phyloP scores from a whole-genome alignment of 2,329 filamentous ascomycete species.

The Aspergillus glaucus region DNA sequence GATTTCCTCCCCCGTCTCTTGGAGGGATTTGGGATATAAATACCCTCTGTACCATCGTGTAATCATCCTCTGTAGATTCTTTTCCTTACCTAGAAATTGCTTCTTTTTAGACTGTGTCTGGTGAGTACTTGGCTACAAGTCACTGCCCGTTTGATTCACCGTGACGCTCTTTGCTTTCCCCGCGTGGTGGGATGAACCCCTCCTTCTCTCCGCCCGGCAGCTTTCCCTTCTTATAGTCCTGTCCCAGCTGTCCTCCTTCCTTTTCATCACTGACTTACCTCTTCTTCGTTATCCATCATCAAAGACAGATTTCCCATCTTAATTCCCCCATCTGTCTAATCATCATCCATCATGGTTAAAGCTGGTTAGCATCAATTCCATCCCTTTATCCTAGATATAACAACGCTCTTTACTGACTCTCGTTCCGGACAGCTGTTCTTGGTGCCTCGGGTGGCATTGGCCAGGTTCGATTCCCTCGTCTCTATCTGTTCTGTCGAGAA shows the following conservation, averaged over 20 bases:
- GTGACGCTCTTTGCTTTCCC: neutral
- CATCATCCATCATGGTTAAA: slow-evolving; percentile 42
- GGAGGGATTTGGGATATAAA: neutral
- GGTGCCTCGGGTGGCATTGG: slow-evolving; percentile 98
- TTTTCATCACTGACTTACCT: slow-evolving; percentile 1
- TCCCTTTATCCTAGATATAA: neutral
- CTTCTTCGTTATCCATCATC: slow-evolving; percentile 3
- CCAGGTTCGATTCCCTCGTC: slow-evolving; percentile 60
- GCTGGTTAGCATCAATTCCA: slow-evolving; percentile 27
- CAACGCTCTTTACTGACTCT: slow-evolving; percentile 14
- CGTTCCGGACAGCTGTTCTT: slow-evolving; percentile 60
- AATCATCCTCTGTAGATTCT: neutral
- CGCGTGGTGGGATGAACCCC: neutral
- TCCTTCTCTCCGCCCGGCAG: slow-evolving; percentile 5
- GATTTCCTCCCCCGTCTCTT: neutral
- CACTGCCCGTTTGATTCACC: neutral
- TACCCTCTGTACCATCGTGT: neutral
- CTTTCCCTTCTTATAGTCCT: slow-evolving; percentile 3
- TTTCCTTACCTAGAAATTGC: neutral
- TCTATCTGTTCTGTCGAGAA: slow-evolving; percentile 1
- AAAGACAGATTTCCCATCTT: slow-evolving; percentile 3
- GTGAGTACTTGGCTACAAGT: neutral
- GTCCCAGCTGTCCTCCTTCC: slow-evolving; percentile 2
- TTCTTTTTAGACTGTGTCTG: neutral
- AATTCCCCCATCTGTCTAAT: neutral